Conservation (phyloP, 1,284 basidiomycete genomes). For the Cutaneotrichosporon curvatum region DNA sequence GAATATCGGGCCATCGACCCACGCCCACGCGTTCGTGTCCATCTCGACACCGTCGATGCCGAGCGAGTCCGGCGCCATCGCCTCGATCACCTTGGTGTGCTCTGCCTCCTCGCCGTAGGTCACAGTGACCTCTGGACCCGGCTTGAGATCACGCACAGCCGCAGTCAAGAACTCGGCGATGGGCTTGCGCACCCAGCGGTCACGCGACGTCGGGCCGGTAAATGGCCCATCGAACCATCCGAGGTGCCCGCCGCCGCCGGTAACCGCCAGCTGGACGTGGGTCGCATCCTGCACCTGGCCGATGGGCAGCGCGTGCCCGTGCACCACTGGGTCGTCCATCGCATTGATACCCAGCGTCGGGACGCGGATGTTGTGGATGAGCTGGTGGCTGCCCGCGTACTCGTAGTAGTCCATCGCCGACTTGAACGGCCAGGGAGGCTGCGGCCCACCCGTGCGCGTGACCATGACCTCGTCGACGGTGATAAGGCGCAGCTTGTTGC, state of each 20-base stretch:
- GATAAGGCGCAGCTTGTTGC: slow-evolving; percentile 22
- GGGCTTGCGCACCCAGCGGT: slow-evolving; percentile 41
- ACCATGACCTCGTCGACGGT: slow-evolving; percentile 57
- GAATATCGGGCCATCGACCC: slow-evolving; percentile 4
- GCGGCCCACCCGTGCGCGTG: slow-evolving; percentile 66
- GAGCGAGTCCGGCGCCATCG: neutral
- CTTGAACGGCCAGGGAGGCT: slow-evolving; percentile 64
- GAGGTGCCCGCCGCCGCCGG: slow-evolving; percentile 79
- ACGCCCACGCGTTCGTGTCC: slow-evolving; percentile 6
- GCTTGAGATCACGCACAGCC: slow-evolving; percentile 15
- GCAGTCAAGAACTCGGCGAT: slow-evolving; percentile 38
- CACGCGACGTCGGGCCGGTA: slow-evolving; percentile 17
- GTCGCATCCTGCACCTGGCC: slow-evolving; percentile 55
- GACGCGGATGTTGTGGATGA: slow-evolving; percentile 39
- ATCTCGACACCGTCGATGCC: neutral
- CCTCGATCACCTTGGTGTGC: neutral
- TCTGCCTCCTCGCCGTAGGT: neutral
- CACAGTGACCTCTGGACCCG: neutral
- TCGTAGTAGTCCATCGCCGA: slow-evolving; percentile 73
- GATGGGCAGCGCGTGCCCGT: slow-evolving; percentile 51
- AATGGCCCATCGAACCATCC: slow-evolving; percentile 75
- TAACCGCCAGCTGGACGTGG: slow-evolving; percentile 65
- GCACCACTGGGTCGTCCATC: slow-evolving; percentile 81
- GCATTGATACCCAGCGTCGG: slow-evolving; percentile 73
- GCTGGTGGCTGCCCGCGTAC: slow-evolving; percentile 51